Base-by-base conservation (phyloP, 2,329 filamentous ascomycete genomes). In the Aspergillus quadricinctus region DNA sequence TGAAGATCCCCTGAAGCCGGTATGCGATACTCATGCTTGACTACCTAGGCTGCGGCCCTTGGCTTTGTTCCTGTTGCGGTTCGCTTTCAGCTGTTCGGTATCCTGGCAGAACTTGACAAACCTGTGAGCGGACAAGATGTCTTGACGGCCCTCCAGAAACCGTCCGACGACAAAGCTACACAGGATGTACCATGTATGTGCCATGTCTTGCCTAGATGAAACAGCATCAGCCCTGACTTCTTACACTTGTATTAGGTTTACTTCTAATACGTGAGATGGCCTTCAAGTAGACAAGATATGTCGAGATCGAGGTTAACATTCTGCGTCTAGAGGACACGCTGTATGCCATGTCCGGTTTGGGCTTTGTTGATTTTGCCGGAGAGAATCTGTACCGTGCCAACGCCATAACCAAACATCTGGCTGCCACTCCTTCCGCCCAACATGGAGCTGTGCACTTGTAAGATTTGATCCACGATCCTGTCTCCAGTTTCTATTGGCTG, bases 371-470 rank as follows among this genome's bases (percentile, higher is more conserved):
- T 2, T 60, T 68, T 43, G 62, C 69, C 21, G 62, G 62, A 27
- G 70, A 72, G n/a, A 61, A 68, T 31, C 48, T 64, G 4, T 75
- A 68, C 58, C 54, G 51, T 17, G 65, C 69, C 11, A 75, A 75
- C 53, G 62, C 61, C 19, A 66, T 73, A 40, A 75, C 72, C 4
- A 63, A 56, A 27, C 72, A 73, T 58, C 66, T 74, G 66, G 65
- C 66, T 3, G 57, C 55, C n/a, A 68, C 68, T 56, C 71, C 72
- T 0, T 73, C 71, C 0, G 64, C 72, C 2, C 66, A 69, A 49
- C 69, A 75, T 62, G 73, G 72, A 11, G 71, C 68, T 27, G 51
- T 75, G 37, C 72, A 75, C 53, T 75, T 75, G 72, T 73, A 49
- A 55, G 69, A 9, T 14, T 17, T n/a, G 9, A 9, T 50, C 1